phyloP scores from a whole-genome alignment of 2,329 filamentous ascomycete species.

The Colletotrichum noveboracense region DNA sequence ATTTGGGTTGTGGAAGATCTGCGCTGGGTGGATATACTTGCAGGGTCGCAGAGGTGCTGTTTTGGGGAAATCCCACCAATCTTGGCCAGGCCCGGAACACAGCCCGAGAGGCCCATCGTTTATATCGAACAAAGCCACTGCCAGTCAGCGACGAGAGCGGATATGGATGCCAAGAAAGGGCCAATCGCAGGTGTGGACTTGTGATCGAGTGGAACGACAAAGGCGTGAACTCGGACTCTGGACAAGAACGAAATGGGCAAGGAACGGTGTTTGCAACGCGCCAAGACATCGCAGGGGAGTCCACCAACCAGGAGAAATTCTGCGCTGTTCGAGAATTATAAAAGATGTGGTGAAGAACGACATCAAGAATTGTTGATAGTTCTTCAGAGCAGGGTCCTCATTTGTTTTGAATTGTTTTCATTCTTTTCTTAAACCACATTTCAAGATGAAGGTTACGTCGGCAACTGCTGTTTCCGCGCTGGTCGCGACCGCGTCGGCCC shows the following conservation, averaged over 20 bases:
- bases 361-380: rapidly evolving
- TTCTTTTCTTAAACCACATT: not conserved
- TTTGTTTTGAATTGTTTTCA: not conserved
- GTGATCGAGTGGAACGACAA: not conserved
- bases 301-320: not conserved
- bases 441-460: not conserved
- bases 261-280: not conserved
- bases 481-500: conserved; percentile 19
- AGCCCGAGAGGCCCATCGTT: not conserved
- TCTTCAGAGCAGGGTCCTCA: not conserved
- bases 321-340: not conserved
- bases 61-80: not conserved
- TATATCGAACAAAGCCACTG: not conserved
- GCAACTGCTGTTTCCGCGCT: conserved; percentile 9
- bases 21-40: not conserved
- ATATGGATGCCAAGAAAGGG: not conserved
- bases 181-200: not conserved
- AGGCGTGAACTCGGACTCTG: not conserved
- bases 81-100: not conserved
- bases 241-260: not conserved
- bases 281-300: not conserved
- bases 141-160: not conserved
- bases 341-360: not conserved
- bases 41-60: not conserved
- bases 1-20: not conserved